phyloP scores from a whole-genome alignment of 192 early-diverging fungal genomes.

The Umbelopsis sp. region DNA sequence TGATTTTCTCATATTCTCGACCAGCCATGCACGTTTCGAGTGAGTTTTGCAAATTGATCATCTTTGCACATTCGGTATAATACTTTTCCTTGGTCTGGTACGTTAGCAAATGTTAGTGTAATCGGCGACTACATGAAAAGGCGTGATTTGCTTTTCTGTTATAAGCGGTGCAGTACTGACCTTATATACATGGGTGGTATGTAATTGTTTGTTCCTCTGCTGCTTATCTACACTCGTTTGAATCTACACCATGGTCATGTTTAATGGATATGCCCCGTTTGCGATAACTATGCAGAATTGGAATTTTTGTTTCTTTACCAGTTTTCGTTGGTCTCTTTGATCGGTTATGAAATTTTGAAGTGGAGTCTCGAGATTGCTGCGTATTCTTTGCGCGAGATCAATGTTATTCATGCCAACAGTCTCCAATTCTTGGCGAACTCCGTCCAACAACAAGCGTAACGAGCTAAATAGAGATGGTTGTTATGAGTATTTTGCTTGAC shows the following conservation, averaged over 20 bases:
- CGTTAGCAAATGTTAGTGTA: not conserved
- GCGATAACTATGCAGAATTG: not conserved
- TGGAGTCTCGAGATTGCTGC: slow-evolving; percentile 63
- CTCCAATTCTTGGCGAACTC: slow-evolving; percentile 65
- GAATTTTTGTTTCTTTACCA: slow-evolving; percentile 32
- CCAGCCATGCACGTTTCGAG: slow-evolving; percentile 9
- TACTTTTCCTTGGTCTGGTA: slow-evolving; percentile 54
- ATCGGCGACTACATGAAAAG: not conserved
- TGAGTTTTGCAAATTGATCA: slow-evolving; percentile 46
- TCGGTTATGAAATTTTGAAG: slow-evolving; percentile 64
- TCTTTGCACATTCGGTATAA: slow-evolving; percentile 54
- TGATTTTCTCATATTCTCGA: slow-evolving; percentile 29
- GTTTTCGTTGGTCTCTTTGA: slow-evolving; percentile 66
- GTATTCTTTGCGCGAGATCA: slow-evolving; percentile 65
- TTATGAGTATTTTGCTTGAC: too few relatives aligned
- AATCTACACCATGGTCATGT: slow-evolving; percentile 24
- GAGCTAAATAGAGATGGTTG: slow-evolving; percentile 38
- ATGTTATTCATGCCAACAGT: slow-evolving; percentile 63
- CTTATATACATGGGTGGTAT: slow-evolving; percentile 46
- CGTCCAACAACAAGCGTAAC: slow-evolving; percentile 57
- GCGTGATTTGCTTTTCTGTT: not conserved
- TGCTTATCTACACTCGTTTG: slow-evolving; percentile 52
- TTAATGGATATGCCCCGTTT: not conserved
- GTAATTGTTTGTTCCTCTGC: slow-evolving; percentile 52
- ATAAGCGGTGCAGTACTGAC: slow-evolving; percentile 23